Evolutionary conservation across 345 rosid genomes (phyloP).

Genomic region (Citrus sinensis): DNA sequence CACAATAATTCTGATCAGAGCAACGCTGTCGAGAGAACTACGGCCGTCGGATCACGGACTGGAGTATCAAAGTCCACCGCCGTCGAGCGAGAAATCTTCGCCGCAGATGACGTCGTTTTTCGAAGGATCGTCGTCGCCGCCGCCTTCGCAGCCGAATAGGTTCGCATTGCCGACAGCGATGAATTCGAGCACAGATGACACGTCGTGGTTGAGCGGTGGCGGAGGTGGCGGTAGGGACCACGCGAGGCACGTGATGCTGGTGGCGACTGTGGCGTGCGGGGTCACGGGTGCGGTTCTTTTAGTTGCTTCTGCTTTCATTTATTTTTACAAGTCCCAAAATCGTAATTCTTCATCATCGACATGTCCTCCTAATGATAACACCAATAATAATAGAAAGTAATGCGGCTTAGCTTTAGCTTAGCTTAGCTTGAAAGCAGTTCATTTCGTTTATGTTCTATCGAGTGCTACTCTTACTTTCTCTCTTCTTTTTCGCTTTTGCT

Average conservation of each 20-base stretch:
- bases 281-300: conserved; percentile 50
- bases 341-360: background rate
- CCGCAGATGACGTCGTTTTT: conserved; percentile 61
- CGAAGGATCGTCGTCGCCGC: conserved; percentile 16
- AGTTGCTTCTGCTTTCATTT: conserved; percentile 44
- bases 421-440: background rate
- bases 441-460: background rate
- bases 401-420: background rate
- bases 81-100: conserved; percentile 18
- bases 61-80: conserved; percentile 47
- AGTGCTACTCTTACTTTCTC: background rate
- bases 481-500: background rate
- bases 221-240: conserved; percentile 28
- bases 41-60: conserved; percentile 79
- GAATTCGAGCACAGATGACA: conserved; percentile 28
- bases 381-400: background rate
- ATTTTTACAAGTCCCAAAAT: conserved; percentile 23
- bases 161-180: conserved; percentile 45
- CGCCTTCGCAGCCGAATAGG: conserved; percentile 10
- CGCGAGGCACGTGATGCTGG: conserved; percentile 58
- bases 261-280: conserved; percentile 63
- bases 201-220: conserved; percentile 35
- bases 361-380: background rate
- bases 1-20: conserved; percentile 9
- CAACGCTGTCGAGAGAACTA: conserved; percentile 42